phyloP scores from a whole-genome alignment of 345 rosid species.

The Eucalyptus melliodora region DNA sequence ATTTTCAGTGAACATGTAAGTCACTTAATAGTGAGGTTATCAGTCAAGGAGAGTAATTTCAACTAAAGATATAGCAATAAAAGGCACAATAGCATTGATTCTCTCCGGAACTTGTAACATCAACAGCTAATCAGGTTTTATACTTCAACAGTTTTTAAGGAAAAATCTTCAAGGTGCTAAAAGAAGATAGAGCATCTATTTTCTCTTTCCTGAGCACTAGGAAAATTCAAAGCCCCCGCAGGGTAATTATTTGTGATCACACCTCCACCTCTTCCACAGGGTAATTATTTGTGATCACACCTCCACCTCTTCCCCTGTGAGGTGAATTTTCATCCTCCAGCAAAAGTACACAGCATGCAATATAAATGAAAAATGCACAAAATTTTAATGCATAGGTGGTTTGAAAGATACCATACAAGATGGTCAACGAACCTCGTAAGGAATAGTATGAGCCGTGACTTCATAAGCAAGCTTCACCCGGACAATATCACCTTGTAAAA shows the following conservation, averaged over 20 bases:
- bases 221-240: not conserved
- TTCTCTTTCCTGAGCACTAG: not conserved
- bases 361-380: not conserved
- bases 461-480: conserved; percentile 13
- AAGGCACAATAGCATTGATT: not conserved
- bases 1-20: not conserved
- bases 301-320: not conserved
- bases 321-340: not conserved
- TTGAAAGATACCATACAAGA: not conserved
- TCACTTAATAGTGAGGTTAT: not conserved
- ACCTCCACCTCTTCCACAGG: not conserved
- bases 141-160: not conserved
- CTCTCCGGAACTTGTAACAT: not conserved
- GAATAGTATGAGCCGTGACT: not conserved
- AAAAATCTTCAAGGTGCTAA: not conserved
- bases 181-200: not conserved
- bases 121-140: not conserved
- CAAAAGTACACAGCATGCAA: not conserved
- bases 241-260: not conserved
- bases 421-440: conserved; percentile 11
- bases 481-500: conserved; percentile 38
- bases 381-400: not conserved
- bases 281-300: not conserved
- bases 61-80: not conserved
- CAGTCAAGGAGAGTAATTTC: not conserved